Evolutionary conservation across 306 rosid species (phyloP), one percentile per base, ranked within the genome.

Genomic region (Rosa multiflora): DNA sequence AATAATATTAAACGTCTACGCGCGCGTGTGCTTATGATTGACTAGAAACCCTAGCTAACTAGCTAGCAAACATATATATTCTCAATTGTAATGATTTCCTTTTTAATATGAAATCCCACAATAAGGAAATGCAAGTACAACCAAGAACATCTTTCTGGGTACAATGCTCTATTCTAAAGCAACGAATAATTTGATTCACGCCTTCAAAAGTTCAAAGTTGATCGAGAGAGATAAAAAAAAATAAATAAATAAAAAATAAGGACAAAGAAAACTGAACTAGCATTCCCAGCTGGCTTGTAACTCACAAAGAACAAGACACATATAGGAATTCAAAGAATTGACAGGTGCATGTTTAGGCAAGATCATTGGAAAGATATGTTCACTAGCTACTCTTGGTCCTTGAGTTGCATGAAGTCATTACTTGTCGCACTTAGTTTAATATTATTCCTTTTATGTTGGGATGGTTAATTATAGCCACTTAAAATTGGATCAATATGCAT

Each of bases 41-140:
- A 88, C 77, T 76, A 77, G 70, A 46, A 46, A 46, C 37, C 37
- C 37, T 32, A 48, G 53, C 17, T 0, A 48, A 48, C 17, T 48
- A 12, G 17, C 17, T 48, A 12, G 17, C 53, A 48, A 48, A 13
- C 53, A 13, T 51, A 51, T 51, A 51, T 51, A 51, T 51, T 4
- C n/a, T 5, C 56, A 47, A 1, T 47, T 47, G 51, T 47, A 11
- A 47, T 47, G 55, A 49, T 17, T 49, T 53, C 59, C 59, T 53
- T 79, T 73, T 70, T 63, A 78, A 79, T 76, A 82, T 74, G 79
- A 79, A 85, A 76, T 55, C 52, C 74, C 76, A 81, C 48, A 66
- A 83, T 13, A 72, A 64, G 79, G 68, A 80, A 79, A 80, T 53
- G 48, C 78, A 83, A 88, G 90, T 84, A 74, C 88, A 80, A 77